These are phyloP conservation scores for Cyamopsis tetragonoloba DNA, from an alignment of 306 rosid species.

Conservation along the genomic window DNA sequence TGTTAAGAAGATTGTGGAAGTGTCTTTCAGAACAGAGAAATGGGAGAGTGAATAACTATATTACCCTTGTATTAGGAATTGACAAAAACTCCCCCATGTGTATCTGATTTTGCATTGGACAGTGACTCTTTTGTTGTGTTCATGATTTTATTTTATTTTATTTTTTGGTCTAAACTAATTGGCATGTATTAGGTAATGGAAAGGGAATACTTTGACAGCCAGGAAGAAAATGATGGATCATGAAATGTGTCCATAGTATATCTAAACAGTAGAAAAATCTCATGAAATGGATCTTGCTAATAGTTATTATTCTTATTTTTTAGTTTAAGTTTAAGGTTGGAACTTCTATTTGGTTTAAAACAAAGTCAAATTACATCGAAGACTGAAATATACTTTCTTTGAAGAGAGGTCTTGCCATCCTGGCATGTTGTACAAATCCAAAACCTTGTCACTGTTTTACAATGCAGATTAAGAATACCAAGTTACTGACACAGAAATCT, in stretches of 20 bases:
- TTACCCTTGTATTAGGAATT: slow-evolving; percentile 30
- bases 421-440: not conserved
- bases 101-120: slow-evolving; percentile 33
- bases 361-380: not conserved
- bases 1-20: slow-evolving; percentile 23
- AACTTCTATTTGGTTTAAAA: not conserved
- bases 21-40: slow-evolving; percentile 33
- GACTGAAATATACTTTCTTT: not conserved
- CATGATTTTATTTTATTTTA: too few relatives aligned
- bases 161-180: not conserved
- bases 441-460: not conserved
- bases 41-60: slow-evolving; percentile 25
- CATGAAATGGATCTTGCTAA: slow-evolving; percentile 1
- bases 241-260: slow-evolving; percentile 11
- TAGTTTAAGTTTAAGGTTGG: not conserved
- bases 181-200: slow-evolving; percentile 58
- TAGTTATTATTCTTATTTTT: not conserved
- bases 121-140: slow-evolving; percentile 30
- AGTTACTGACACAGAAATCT: not conserved
- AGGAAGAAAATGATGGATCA: slow-evolving; percentile 32
- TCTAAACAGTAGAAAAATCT: slow-evolving; percentile 15
- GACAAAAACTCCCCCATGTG: slow-evolving; percentile 38
- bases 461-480: not conserved
- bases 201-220: slow-evolving; percentile 41
- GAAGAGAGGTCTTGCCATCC: not conserved